Conservation (phyloP, 2,329 filamentous ascomycete genomes). For the Polychaeton citri region DNA sequence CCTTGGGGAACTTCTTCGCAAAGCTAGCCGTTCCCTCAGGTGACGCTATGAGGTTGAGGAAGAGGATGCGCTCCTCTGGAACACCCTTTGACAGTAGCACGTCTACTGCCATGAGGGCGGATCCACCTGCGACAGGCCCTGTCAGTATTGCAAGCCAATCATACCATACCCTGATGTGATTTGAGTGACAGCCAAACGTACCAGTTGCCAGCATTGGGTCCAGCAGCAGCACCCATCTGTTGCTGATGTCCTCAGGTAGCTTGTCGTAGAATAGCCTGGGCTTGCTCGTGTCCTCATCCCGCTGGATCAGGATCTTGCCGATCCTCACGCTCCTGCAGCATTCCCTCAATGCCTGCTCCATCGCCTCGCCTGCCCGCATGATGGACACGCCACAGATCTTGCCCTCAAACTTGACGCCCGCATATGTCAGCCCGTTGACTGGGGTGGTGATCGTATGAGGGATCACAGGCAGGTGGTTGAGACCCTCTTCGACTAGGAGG, state of each 20-base stretch:
- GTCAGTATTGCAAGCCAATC: conserved; percentile 1
- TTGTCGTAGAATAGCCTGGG: conserved; percentile 98
- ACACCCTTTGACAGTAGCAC: conserved; percentile 82
- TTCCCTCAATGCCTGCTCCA: conserved; percentile 93
- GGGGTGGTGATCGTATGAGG: conserved; percentile 83
- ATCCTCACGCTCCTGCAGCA: conserved; percentile 97
- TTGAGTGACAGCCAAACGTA: conserved; percentile 28
- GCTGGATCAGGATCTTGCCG: conserved; percentile 94
- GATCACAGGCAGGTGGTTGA: conserved; percentile 90
- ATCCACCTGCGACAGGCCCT: conserved; percentile 60
- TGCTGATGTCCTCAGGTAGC: conserved; percentile 81
- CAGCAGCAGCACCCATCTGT: conserved; percentile 83
- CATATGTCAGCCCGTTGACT: conserved; percentile 65
- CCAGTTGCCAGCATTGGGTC: conserved; percentile 99
- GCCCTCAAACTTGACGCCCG: conserved; percentile 86
- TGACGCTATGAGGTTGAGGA: conserved; percentile 95
- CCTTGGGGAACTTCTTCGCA: conserved; percentile 72
- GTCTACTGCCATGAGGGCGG: conserved; percentile 92
- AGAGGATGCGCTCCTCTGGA: conserved; percentile 86
- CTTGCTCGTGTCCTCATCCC: conserved; percentile 85
- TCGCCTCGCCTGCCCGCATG: conserved; percentile 94
- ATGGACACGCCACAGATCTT: conserved; percentile 98
- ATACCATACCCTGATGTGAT: neutral
- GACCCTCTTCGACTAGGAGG: conserved; percentile 85
- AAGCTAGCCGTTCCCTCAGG: conserved; percentile 85